Conservation (phyloP, 768 basidiomycete genomes). For the Phlebiopsis gigantea region DNA sequence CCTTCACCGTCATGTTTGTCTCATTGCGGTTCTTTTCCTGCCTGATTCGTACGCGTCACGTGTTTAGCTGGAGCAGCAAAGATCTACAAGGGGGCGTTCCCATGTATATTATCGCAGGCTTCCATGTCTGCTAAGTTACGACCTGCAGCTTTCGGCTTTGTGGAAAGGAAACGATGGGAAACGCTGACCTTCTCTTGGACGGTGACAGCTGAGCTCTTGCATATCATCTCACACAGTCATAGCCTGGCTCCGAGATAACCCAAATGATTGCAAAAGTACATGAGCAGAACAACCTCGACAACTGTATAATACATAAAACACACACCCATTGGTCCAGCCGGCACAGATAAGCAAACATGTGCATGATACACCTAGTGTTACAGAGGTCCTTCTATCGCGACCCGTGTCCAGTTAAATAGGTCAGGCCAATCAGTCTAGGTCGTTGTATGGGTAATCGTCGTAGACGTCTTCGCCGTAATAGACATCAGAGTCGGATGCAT, state of each 20-base stretch:
- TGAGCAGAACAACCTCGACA: neutral
- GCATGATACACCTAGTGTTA: neutral
- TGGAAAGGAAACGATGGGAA: too few relatives aligned
- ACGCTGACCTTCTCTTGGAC: too few relatives aligned
- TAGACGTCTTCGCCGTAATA: neutral
- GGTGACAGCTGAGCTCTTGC: too few relatives aligned
- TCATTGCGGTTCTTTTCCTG: neutral
- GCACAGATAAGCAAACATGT: neutral
- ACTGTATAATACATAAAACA: neutral
- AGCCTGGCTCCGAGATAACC: too few relatives aligned
- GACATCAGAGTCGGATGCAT: slow-evolving; percentile 29
- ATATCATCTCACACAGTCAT: too few relatives aligned
- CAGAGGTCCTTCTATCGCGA: slow-evolving; percentile 1
- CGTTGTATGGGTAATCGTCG: neutral
- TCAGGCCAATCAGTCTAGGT: neutral
- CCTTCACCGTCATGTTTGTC: neutral
- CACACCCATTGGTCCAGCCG: neutral
- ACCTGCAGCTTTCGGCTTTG: too few relatives aligned
- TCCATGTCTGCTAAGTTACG: too few relatives aligned
- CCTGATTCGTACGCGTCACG: too few relatives aligned
- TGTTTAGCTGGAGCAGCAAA: too few relatives aligned
- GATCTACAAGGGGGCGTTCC: too few relatives aligned
- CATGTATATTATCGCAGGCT: too few relatives aligned
- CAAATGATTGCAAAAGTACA: too few relatives aligned
- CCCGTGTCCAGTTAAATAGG: neutral